Conservation (phyloP, 306 rosid genomes). For the Corylus heterophylla region DNA sequence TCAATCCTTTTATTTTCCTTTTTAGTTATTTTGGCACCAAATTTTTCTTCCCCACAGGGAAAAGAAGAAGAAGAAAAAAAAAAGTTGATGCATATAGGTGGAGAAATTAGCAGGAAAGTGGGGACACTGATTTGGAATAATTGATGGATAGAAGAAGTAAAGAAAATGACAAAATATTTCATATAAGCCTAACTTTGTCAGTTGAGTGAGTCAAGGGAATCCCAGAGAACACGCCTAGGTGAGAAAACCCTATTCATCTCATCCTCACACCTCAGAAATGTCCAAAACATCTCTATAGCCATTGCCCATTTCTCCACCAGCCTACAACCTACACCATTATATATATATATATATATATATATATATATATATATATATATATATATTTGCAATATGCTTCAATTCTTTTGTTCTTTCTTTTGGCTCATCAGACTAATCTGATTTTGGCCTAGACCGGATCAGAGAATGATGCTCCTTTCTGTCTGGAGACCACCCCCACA, state of each 20-base stretch:
- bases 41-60: too few species aligned
- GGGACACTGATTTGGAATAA: neutral
- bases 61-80: too few species aligned
- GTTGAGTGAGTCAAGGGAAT: neutral
- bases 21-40: too few species aligned
- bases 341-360: neutral
- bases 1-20: too few species aligned
- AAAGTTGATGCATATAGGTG: too few species aligned
- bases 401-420: neutral
- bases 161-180: conserved; percentile 7
- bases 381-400: neutral
- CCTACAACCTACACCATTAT: neutral
- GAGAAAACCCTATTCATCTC: neutral
- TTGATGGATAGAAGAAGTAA: neutral
- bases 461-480: too few species aligned
- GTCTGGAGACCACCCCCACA: too few species aligned
- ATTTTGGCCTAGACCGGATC: neutral
- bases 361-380: neutral
- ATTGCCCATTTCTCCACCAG: neutral
- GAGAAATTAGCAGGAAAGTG: neutral
- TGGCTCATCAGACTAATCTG: neutral
- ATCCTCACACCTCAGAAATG: neutral
- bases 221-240: conserved; percentile 1
- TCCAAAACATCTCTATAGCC: neutral
- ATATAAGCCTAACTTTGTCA: neutral